These are phyloP conservation scores for Ophiostoma ips DNA, from an alignment of 2,329 filamentous ascomycete species.

Conservation along the genomic window DNA sequence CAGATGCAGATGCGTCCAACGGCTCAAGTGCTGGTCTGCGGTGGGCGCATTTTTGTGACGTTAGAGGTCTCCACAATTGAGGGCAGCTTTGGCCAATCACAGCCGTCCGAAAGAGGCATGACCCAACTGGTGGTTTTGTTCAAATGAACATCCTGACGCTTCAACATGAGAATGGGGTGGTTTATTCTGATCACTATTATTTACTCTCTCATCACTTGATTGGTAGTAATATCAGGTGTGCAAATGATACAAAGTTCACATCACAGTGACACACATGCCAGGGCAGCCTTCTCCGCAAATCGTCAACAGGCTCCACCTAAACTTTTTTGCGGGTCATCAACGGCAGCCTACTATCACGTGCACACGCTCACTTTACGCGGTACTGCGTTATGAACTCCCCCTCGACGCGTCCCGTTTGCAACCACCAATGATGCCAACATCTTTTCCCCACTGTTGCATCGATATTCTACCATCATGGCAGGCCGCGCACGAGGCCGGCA, in stretches of 20 bases:
- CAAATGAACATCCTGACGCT: too few species aligned
- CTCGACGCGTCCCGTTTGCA: neutral
- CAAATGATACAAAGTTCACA: too few species aligned
- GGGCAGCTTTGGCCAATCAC: neutral
- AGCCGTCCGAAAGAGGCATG: neutral
- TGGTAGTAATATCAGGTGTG: too few species aligned
- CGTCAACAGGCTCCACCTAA: too few species aligned
- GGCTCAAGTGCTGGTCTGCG: too few species aligned
- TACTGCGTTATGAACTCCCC: neutral
- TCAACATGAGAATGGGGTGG: too few species aligned
- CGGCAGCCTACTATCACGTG: conserved; percentile 5
- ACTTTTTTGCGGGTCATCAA: neutral
- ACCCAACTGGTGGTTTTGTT: too few species aligned
- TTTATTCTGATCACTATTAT: too few species aligned
- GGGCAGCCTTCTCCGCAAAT: too few species aligned
- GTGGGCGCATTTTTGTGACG: neutral
- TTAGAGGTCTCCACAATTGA: neutral
- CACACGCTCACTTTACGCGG: conserved; percentile 7
- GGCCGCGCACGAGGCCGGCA: neutral
- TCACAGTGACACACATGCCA: too few species aligned
- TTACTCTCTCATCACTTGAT: too few species aligned
- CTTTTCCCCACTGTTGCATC: neutral
- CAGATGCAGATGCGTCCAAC: too few species aligned
- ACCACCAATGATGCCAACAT: neutral
- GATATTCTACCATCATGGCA: conserved; percentile 7